Percentiles rank a stretch among this genome's conserved stretches.
Evolutionary conservation across 2,329 filamentous ascomycete species (phyloP).

Genomic region (Stromatinia cepivora): DNA sequence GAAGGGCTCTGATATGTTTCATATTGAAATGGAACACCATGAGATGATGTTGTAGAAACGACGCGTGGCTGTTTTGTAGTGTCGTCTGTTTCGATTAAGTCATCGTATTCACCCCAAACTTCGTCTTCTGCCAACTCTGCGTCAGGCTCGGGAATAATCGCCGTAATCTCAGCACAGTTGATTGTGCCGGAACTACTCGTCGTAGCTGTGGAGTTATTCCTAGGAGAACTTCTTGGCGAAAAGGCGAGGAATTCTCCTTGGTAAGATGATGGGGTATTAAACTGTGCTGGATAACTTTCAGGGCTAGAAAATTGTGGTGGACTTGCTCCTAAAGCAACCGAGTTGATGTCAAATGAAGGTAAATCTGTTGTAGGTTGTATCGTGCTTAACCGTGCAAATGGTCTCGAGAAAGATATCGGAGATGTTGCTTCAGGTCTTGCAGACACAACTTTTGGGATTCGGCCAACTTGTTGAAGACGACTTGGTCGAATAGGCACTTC

Average conservation of each 20-base stretch:
- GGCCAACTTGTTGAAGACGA: constrained; percentile 76
- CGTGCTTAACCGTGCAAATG: constrained; percentile 63
- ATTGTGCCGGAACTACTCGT: constrained; percentile 53
- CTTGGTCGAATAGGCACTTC: constrained; percentile 48
- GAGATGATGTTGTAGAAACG: constrained; percentile 56
- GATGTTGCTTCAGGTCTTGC: constrained; percentile 66
- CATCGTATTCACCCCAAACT: constrained; percentile 93
- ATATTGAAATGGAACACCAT: constrained; percentile 56
- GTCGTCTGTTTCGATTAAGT: constrained; percentile 71
- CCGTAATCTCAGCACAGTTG: constrained; percentile 63
- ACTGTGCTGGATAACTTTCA: constrained; percentile 26
- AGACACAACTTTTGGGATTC: constrained; percentile 80
- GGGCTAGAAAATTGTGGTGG: constrained; percentile 35
- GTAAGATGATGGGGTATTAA: constrained; percentile 28
- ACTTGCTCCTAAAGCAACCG: constrained; percentile 52
- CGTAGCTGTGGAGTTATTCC: constrained; percentile 68
- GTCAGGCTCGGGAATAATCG: constrained; percentile 61
- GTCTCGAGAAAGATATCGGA: constrained; percentile 80
- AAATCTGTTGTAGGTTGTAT: constrained; percentile 42
- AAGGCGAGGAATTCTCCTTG: constrained; percentile 70
- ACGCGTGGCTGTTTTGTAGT: constrained; percentile 46
- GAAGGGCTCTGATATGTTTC: constrained; percentile 47
- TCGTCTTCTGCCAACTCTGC: constrained; percentile 82
- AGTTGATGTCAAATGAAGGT: constrained; percentile 43
- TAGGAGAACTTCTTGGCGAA: constrained; percentile 56